Conservation (phyloP, 106 monocot species). For the Dioscorea zingiberensis region DNA sequence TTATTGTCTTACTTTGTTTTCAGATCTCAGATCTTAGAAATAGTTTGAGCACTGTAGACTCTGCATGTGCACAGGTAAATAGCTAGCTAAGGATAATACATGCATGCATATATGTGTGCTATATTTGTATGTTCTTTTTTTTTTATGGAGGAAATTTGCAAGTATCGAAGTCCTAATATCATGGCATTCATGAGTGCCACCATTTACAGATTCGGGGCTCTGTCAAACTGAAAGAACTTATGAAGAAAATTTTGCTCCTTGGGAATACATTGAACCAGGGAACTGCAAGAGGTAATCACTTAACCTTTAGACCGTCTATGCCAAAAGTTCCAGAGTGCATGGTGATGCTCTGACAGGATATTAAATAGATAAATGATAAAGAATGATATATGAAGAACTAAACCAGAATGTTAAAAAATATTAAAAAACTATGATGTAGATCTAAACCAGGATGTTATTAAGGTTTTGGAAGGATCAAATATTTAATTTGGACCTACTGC, state of each 20-base stretch:
- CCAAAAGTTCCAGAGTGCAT: no score
- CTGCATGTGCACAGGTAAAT: constrained; percentile 50
- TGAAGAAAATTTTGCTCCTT: constrained; percentile 73
- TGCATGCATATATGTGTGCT: background rate
- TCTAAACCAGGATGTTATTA: no score
- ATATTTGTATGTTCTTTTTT: background rate
- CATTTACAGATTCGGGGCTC: constrained; percentile 54
- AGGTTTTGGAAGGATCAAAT: no score
- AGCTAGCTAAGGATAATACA: no score
- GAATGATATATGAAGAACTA: no score
- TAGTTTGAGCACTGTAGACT: constrained; percentile 44
- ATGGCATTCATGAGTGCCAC: constrained; percentile 6
- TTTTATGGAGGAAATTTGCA: background rate
- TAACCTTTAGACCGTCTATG: no score
- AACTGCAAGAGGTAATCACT: constrained; percentile 60
- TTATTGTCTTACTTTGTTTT: constrained; percentile 1
- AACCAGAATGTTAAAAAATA: no score
- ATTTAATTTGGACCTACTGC: no score
- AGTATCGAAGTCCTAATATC: background rate
- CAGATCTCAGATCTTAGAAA: constrained; percentile 67
- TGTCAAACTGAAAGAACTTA: constrained; percentile 61
- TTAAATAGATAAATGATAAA: no score
- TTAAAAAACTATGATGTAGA: no score
- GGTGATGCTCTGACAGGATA: no score
- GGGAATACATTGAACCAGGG: constrained; percentile 82